Base-by-base conservation (phyloP, 2,329 filamentous ascomycete species). In the Colletotrichum tamarilloi region DNA sequence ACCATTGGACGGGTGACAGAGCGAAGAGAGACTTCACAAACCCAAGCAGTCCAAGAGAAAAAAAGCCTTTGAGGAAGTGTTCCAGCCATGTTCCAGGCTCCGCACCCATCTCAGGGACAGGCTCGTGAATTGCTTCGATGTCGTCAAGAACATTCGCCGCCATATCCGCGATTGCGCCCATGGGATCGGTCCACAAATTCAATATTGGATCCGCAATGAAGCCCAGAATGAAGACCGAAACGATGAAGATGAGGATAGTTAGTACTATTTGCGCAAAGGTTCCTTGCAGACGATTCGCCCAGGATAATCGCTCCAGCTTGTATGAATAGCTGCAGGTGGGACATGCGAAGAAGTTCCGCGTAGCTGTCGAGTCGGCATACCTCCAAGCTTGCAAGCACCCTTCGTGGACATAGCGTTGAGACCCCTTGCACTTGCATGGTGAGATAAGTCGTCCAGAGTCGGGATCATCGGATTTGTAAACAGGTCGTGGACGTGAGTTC, bases 181-280 rank as follows among this genome's bases (percentile, higher is more conserved):
- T 83, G 0, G 95, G 95, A 79, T 98, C 95, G 67, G 96, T 84
- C 86, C 96, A 98, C 32, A 98, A 85, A 77, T 95, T 94, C 81
- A 98, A 92, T 73, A 98, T 94, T 1, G 95, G 95, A 82, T 98
- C 95, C 73, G 95, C 96, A 76, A 98, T 84, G 78, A 98, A 98
- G 55, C 97, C 97, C 68, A 98, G 90, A 0, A 94, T 52, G 79
- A 98, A 98, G 30, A 98, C 88, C 64, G 92, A 88, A 56, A 92
- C 74, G 46, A 95, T 70, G 76, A 98, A 89, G 75, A 98, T 93
- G 24, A 87, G 62, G 2, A 94, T 76, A 0, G 96, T 98, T 77
- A 98, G 85, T 1, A 84, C 80, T 35, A 94, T 84, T 79, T 97
- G 93, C 5, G 93, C 87, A 68, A 89, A 81, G 76, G 87, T 87